These are phyloP conservation scores for Trifolium fragiferum DNA, from an alignment of 306 rosid genomes.

Conservation along the genomic window DNA sequence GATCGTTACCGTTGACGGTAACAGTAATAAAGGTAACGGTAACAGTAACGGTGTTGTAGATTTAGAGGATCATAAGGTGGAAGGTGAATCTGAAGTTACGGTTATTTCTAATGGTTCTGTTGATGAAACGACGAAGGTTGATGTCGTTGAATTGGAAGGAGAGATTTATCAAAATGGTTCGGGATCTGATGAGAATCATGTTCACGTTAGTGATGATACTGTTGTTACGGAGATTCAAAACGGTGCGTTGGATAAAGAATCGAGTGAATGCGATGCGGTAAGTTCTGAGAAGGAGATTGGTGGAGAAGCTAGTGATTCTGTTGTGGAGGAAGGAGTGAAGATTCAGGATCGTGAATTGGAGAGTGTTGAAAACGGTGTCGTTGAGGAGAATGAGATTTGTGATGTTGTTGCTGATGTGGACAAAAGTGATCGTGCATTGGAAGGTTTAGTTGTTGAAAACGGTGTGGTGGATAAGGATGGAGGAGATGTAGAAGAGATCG, in stretches of 20 bases:
- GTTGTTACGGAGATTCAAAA: slow-evolving; percentile 13
- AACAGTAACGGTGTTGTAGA: not conserved
- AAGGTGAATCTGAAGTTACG: slow-evolving; percentile 14
- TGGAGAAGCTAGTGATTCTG: not conserved
- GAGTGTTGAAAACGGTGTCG: slow-evolving; percentile 13
- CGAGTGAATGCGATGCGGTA: not conserved
- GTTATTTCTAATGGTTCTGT: not conserved
- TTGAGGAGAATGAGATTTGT: slow-evolving; percentile 16
- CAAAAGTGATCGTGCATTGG: slow-evolving; percentile 25
- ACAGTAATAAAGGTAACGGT: slow-evolving; percentile 1
- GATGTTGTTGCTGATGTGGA: slow-evolving; percentile 22
- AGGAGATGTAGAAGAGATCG: not conserved
- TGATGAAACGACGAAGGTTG: slow-evolving; percentile 12
- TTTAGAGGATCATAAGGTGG: slow-evolving; percentile 24
- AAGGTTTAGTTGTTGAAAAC: slow-evolving; percentile 30
- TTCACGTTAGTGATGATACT: not conserved
- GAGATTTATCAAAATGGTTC: slow-evolving; percentile 33
- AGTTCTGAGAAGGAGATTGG: not conserved
- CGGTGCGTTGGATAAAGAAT: slow-evolving; percentile 7
- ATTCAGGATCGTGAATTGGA: slow-evolving; percentile 1
- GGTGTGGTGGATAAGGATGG: not conserved
- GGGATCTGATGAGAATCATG: slow-evolving; percentile 38
- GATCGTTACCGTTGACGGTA: slow-evolving; percentile 37
- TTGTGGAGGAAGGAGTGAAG: slow-evolving; percentile 2
- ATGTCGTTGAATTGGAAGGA: slow-evolving; percentile 25